Base-by-base conservation (phyloP, 805 yeast genomes). In the Monosporozyma servazzii region DNA sequence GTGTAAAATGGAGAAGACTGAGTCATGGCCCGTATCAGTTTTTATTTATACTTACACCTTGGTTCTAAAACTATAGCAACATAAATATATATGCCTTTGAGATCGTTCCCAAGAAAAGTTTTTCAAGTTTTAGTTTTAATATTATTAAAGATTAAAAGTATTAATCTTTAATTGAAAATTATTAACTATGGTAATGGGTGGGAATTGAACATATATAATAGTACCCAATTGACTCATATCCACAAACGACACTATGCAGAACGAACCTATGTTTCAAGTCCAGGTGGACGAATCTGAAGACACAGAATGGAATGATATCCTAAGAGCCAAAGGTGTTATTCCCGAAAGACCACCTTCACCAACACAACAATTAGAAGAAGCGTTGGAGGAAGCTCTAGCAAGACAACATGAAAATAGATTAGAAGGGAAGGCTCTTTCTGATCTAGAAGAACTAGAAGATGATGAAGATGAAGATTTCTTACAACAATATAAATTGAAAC, bases 241-340 rank as follows among this genome's bases (percentile, higher is more conserved):
- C n/a, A n/a, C n/a, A n/a, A n/a, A n/a, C n/a, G n/a, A n/a, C n/a
- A 25, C 15, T 18, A 65, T 62, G 68, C 67, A 64, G 50, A 65
- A 66, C 53, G 82, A 80, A 53, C 79, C 81, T 33, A 77, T 83
- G 71, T 75, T 85, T 50, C 88, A 82, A 57, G 89, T 89, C 47
- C 88, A 89, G 68, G 96, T 90, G 50, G 90, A 93, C 69, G 97
- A 96, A 36, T 80, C 79, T 55, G 99, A 93, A 69, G 99, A 93
- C 66, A 93, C 99, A 0, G 99, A 93, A 68, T 93, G 99, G 99
- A 93, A 93, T 65, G 99, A 93, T 68, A 89, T 93, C 57, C 75
- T 93, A 45, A 75, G 99, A 57, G 78, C 80, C 3, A 87, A 90
- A 55, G 98, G 98, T 23, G 81, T 93, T 51, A 88, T 93, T 48